These are phyloP conservation scores for Erucastrum elatum DNA, from an alignment of 345 rosid species.

Conservation along the genomic window DNA sequence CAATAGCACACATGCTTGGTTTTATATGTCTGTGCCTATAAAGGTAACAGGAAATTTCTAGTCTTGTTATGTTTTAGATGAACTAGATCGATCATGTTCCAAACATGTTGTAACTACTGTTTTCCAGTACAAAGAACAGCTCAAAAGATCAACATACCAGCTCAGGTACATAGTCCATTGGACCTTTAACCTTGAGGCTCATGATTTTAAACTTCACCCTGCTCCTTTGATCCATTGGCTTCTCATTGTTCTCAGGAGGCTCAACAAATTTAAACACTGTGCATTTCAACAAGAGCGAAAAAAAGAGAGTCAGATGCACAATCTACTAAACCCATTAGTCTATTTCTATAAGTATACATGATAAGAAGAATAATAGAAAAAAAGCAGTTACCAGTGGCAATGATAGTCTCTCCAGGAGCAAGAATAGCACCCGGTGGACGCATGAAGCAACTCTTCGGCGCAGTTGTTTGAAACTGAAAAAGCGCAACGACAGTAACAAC, in stretches of 20 bases:
- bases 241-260: slow-evolving; percentile 90
- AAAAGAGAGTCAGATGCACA: not conserved
- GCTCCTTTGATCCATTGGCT: slow-evolving; percentile 84
- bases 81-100: not conserved
- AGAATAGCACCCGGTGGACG: slow-evolving; percentile 98
- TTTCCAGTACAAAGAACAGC: not conserved
- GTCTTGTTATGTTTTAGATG: not conserved
- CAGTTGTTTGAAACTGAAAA: slow-evolving; percentile 98
- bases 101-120: not conserved
- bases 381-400: slow-evolving; percentile 88
- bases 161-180: slow-evolving; percentile 90
- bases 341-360: not conserved
- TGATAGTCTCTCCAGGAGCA: slow-evolving; percentile 82
- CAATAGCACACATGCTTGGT: not conserved
- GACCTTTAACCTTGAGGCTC: slow-evolving; percentile 88
- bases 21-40: not conserved
- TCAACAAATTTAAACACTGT: slow-evolving; percentile 96
- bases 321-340: not conserved
- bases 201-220: slow-evolving; percentile 90
- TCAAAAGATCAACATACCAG: slow-evolving; percentile 79
- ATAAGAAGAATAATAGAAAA: not conserved
- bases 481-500: not conserved
- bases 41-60: not conserved
- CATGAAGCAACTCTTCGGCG: slow-evolving; percentile 99
- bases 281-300: too few species aligned